Conservation (phyloP, 169 alveolate species). For the Cryptosporidium xiaoi region DNA sequence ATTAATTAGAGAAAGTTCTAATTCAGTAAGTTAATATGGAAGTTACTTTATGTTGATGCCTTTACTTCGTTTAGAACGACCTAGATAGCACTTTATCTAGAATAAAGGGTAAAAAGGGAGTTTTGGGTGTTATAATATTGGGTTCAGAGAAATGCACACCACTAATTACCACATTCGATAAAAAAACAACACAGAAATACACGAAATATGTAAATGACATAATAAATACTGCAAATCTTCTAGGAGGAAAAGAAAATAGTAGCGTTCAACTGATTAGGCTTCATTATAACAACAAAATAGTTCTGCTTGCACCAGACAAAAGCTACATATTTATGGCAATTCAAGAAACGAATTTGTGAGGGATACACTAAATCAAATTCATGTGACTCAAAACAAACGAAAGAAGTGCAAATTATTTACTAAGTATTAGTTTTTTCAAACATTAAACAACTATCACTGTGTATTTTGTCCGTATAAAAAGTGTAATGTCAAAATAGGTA, state of each 20-base stretch:
- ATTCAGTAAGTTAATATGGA: slow-evolving; percentile 32
- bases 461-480: slow-evolving; percentile 22
- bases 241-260: slow-evolving; percentile 6
- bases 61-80: not conserved
- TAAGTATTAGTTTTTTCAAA: not conserved
- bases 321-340: slow-evolving; percentile 31
- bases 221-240: slow-evolving; percentile 40
- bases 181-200: slow-evolving; percentile 42
- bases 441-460: slow-evolving; percentile 5
- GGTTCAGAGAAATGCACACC: slow-evolving; percentile 30
- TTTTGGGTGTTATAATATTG: slow-evolving; percentile 50
- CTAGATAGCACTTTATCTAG: slow-evolving; percentile 45
- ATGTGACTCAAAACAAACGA: not conserved
- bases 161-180: slow-evolving; percentile 57
- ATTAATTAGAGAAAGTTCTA: slow-evolving; percentile 33
- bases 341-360: slow-evolving; percentile 51
- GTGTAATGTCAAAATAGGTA: slow-evolving; percentile 42
- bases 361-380: not conserved
- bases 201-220: slow-evolving; percentile 6
- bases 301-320: slow-evolving; percentile 68
- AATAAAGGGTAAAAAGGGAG: slow-evolving; percentile 68
- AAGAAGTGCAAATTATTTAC: not conserved
- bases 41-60: not conserved
- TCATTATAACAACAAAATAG: slow-evolving; percentile 29
- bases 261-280: slow-evolving; percentile 48